phyloP scores from a whole-genome alignment of 192 early-diverging fungal genomes.

The Obelidium mucronatum region DNA sequence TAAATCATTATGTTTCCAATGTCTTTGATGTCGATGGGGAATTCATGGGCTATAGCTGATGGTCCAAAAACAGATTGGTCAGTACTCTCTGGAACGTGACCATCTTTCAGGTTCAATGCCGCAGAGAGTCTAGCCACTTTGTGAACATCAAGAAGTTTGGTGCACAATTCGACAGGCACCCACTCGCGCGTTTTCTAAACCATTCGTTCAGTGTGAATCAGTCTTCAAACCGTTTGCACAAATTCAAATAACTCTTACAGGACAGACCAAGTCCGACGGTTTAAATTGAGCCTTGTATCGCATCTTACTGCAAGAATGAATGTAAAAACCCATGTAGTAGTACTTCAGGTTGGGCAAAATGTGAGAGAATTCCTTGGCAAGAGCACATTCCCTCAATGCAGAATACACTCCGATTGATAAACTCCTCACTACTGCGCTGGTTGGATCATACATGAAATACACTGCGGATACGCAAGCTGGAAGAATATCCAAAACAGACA shows the following conservation, averaged over 20 bases:
- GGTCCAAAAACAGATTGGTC: slow-evolving; percentile 15
- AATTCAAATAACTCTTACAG: slow-evolving; percentile 35
- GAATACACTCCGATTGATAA: slow-evolving; percentile 87
- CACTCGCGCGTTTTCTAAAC: slow-evolving; percentile 49
- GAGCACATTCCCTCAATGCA: slow-evolving; percentile 82
- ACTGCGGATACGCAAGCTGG: slow-evolving; percentile 90
- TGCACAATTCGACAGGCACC: slow-evolving; percentile 52
- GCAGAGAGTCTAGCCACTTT: slow-evolving; percentile 56
- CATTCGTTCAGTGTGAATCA: background rate
- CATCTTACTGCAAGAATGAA: slow-evolving; percentile 94
- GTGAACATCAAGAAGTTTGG: slow-evolving; percentile 57
- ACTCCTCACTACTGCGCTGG: slow-evolving; percentile 59
- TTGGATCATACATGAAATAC: slow-evolving; percentile 94
- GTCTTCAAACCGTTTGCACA: background rate
- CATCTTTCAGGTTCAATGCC: background rate
- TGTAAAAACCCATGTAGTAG: slow-evolving; percentile 97
- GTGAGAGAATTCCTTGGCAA: slow-evolving; percentile 59
- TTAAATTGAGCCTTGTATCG: slow-evolving; percentile 89
- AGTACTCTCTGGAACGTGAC: background rate
- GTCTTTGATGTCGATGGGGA: background rate
- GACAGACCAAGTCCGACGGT: slow-evolving; percentile 84
- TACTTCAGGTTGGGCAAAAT: slow-evolving; percentile 63
- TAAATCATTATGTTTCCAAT: slow-evolving; percentile 4
- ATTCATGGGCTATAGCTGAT: background rate
- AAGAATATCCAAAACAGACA: slow-evolving; percentile 92